Conservation (phyloP, 169 alveolate genomes). For the Besnoitia besnoiti region DNA sequence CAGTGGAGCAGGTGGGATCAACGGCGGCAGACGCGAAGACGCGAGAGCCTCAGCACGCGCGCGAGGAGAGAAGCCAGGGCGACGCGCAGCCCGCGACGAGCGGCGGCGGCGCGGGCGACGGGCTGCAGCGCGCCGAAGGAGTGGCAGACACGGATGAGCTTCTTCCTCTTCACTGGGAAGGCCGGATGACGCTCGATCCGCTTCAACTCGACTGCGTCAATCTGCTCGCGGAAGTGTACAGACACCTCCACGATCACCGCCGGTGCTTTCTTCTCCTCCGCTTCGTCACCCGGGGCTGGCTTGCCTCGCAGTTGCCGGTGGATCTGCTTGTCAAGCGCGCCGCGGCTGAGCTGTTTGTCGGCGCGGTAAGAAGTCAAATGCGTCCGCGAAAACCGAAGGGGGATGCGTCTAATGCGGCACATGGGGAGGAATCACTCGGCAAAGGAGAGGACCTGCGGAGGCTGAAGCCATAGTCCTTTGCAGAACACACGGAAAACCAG, state of each 20-base stretch:
- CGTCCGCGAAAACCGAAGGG: background rate
- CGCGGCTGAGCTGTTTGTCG: constrained; percentile 23
- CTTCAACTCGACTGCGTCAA: constrained; percentile 42
- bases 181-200: background rate
- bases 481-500: too few species aligned
- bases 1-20: too few species aligned
- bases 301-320: background rate
- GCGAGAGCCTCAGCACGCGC: background rate
- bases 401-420: too few species aligned
- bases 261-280: constrained; percentile 15
- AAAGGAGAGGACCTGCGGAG: too few species aligned
- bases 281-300: constrained; percentile 27
- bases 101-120: too few species aligned
- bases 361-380: background rate
- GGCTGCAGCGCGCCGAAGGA: too few species aligned
- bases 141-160: too few species aligned
- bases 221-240: background rate
- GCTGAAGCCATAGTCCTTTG: too few species aligned
- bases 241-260: background rate
- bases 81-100: too few species aligned
- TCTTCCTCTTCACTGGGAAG: too few species aligned
- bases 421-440: too few species aligned
- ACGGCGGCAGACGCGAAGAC: too few species aligned
- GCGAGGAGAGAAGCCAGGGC: background rate
- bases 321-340: constrained; percentile 24